Evolutionary conservation across 2,329 filamentous ascomycete genomes (phyloP), one percentile per base, ranked within the genome.

Genomic region (Sordariomycetes sp.): DNA sequence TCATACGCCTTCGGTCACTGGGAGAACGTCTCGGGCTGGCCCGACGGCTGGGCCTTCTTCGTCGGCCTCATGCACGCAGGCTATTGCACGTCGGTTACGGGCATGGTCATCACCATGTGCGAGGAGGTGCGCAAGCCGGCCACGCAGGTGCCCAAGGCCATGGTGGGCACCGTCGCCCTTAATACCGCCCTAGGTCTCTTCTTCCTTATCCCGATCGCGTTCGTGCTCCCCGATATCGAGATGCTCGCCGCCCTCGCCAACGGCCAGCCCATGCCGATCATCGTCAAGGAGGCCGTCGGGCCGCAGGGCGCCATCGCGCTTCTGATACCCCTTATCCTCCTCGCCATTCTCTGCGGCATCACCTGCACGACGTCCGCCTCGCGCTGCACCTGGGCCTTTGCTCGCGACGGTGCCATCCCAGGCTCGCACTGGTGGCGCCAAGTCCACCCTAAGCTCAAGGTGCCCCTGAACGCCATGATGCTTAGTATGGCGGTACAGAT

Each of bases 91-190:
- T 89, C 85, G 3, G 86, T 85, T 15, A 89, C 85, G 0, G 87
- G 87, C 69, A 90, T 90, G 86, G 85, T 90, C 59, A 85, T 89
- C 66, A 86, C 82, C 61, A 89, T 88, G 85, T 87, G 84, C 64
- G 86, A 89, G 69, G 86, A 89, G 67, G 84, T 87, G 13, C 75
- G 78, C 65, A 72, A 81, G 54, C 85, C 85, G 4, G 75, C 82
- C 0, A 80, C 76, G 2, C 85, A 88, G 67, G 84, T 88, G 10
- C 85, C 85, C 62, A 86, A 85, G 68, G 86, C 85, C 63, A 86
- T 89, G 81, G 83, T 87, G 52, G 73, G 73, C 56, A 85, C 85
- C 61, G 76, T 88, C 62, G 62, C 82, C 62, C 76, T 88, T 69
- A 88, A 89, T 74, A 81, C 78, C 55, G 65, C 85, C 61, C 79